These are phyloP conservation scores for Gastrolobium villosum DNA, from an alignment of 306 rosid genomes.

Conservation along the genomic window DNA sequence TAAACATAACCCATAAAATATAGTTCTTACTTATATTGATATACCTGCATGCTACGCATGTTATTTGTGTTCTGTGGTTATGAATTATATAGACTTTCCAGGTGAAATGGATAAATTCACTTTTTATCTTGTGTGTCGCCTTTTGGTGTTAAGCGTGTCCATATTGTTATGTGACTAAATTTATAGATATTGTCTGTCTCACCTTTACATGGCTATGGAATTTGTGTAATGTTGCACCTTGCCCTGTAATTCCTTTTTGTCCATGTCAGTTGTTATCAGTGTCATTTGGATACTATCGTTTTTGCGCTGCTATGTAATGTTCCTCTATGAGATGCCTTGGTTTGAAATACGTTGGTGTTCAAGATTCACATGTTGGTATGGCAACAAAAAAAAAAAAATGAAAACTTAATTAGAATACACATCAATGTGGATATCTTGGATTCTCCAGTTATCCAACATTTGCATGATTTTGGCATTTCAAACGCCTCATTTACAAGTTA, in stretches of 20 bases:
- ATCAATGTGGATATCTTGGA: constrained; percentile 1
- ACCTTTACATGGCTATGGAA: background rate
- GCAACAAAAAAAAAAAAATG: constrained; percentile 13
- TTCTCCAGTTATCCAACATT: constrained; percentile 8
- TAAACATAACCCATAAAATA: too few species aligned
- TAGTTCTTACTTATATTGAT: background rate
- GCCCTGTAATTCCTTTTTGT: background rate
- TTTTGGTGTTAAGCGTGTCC: background rate
- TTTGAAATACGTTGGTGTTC: background rate
- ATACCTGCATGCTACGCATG: background rate
- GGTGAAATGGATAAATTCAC: constrained; percentile 6
- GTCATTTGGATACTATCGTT: background rate
- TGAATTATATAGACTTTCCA: constrained; percentile 5
- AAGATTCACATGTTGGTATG: background rate
- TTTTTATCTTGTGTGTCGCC: background rate
- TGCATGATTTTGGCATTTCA: constrained; percentile 12
- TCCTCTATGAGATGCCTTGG: constrained; percentile 7
- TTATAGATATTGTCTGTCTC: background rate
- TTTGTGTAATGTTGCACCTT: constrained; percentile 8
- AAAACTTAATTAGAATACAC: background rate
- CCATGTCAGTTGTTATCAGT: background rate
- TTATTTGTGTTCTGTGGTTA: constrained; percentile 12
- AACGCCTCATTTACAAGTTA: background rate
- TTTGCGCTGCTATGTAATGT: background rate
- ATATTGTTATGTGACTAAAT: background rate